phyloP scores from a whole-genome alignment of 495 filamentous ascomycete genomes.

The Xylaria sp. region DNA sequence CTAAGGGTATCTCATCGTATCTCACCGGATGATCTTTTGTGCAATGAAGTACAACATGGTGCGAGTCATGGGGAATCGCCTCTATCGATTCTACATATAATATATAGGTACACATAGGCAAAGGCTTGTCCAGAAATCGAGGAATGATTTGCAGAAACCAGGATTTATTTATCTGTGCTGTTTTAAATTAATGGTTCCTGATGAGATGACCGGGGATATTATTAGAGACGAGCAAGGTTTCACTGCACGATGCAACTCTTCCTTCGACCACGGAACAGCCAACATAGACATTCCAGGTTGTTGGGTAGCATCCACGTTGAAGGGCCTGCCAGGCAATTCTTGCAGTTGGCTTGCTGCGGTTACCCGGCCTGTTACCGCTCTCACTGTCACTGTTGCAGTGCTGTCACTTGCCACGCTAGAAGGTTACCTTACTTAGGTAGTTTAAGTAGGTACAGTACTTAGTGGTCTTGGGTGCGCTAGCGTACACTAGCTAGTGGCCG shows the following conservation, averaged over 20 bases:
- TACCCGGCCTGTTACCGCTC: not conserved
- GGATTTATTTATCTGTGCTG: not conserved
- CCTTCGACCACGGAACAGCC: not conserved
- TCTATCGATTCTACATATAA: not conserved
- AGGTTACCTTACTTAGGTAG: not conserved
- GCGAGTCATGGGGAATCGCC: not conserved
- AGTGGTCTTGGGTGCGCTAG: not conserved
- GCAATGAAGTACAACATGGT: not conserved
- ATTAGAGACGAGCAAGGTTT: not conserved
- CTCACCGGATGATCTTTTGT: not conserved
- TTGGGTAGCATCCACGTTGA: not conserved
- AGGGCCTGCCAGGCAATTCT: not conserved
- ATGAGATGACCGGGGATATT: not conserved
- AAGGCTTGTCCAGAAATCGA: not conserved
- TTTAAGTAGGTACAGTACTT: not conserved
- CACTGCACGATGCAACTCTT: not conserved
- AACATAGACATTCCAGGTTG: not conserved
- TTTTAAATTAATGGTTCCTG: not conserved
- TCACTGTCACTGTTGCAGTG: not conserved
- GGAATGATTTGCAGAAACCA: not conserved
- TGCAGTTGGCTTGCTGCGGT: not conserved
- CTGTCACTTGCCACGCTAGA: not conserved
- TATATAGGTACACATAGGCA: not conserved
- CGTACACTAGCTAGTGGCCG: not conserved
- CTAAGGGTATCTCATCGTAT: not conserved